Evolutionary conservation across 495 filamentous ascomycete species (phyloP), one percentile per base, ranked within the genome.

Genomic region (Corynascus novoguineensis): DNA sequence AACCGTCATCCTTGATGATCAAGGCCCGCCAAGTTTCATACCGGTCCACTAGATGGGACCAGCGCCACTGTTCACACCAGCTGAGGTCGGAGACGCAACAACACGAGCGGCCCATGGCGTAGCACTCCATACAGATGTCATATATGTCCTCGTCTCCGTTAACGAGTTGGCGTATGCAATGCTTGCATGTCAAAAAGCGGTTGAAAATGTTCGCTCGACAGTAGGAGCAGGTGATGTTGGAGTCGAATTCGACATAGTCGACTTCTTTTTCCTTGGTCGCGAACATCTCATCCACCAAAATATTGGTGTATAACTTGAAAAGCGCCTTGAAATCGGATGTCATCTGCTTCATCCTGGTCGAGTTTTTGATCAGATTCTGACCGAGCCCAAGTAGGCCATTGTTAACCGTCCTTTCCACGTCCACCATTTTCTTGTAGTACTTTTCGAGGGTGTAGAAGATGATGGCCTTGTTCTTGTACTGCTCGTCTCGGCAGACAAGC

Each of bases 401-500:
- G 22, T 77, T 67, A 17, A 69, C 67, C 7, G 66, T 75, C 38
- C 73, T 69, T 57, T 81, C 78, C 29, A 81, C 68, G 7, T 78
- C 71, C 28, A 73, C 64, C 11, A 97, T 78, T 41, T 88, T 72
- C 3, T 72, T 70, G 32, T 84, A 86, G 59, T 96, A 97, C 53
- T 87, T 87, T 1, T 84, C 73, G 10, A 97, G 76, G 0, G 90
- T 86, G 68, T 83, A 93, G 65, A 86, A 96, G 27, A 97, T 79
- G 57, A 97, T 97, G 17, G 92, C 88, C 65, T 96, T 96, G 74
- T 92, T 96, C 68, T 97, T 98, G 76, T 98, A 98, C 67, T 96
- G 90, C 64, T 98, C 93, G 59, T 98, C 93, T n/a, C 93, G 90
- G 66, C 93, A 97, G 28, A 97, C 91, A 64, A 96, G 81, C 22